A percentile compares a stretch with the other conserved stretches of the same genome.
Conservation (phyloP, 805 yeast genomes). For the Clavispora santaluciae region DNA sequence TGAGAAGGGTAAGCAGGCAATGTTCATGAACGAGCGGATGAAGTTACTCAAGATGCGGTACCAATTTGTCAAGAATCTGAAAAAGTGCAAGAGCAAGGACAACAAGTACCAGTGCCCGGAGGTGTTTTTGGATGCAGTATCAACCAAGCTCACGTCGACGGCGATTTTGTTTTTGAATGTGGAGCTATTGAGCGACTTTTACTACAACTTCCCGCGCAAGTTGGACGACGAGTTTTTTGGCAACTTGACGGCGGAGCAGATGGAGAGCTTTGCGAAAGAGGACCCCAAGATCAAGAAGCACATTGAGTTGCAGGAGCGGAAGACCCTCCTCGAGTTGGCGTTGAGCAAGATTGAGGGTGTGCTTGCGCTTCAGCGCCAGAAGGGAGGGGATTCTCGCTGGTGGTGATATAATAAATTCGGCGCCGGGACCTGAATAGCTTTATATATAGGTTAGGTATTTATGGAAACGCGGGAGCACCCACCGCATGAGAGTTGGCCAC, state of each 20-base stretch:
- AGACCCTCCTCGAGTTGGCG: constrained; percentile 82
- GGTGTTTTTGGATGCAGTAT: constrained; percentile 84
- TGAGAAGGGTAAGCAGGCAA: constrained; percentile 76
- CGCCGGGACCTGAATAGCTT: too few species aligned
- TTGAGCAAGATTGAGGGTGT: constrained; percentile 79
- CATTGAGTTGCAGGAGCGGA: constrained; percentile 89
- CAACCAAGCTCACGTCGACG: constrained; percentile 86
- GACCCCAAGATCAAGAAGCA: constrained; percentile 89
- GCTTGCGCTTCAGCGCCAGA: constrained; percentile 53
- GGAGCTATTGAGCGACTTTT: constrained; percentile 89
- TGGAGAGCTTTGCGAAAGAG: constrained; percentile 88
- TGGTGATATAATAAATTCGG: too few species aligned
- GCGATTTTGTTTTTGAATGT: constrained; percentile 91
- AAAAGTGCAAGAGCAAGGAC: constrained; percentile 70
- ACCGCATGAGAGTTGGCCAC: too few species aligned
- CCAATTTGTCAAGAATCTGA: constrained; percentile 62
- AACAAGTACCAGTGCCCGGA: constrained; percentile 93
- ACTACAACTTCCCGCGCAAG: constrained; percentile 93
- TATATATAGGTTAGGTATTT: too few species aligned
- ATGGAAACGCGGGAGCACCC: too few species aligned
- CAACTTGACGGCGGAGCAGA: constrained; percentile 64
- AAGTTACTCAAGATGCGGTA: constrained; percentile 69
- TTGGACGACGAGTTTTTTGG: constrained; percentile 69
- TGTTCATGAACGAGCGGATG: constrained; percentile 71
- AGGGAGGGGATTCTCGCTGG: constrained; percentile 12